Conservation (phyloP, 441 rosid genomes). For the Pelargonium cotyledonis region DNA sequence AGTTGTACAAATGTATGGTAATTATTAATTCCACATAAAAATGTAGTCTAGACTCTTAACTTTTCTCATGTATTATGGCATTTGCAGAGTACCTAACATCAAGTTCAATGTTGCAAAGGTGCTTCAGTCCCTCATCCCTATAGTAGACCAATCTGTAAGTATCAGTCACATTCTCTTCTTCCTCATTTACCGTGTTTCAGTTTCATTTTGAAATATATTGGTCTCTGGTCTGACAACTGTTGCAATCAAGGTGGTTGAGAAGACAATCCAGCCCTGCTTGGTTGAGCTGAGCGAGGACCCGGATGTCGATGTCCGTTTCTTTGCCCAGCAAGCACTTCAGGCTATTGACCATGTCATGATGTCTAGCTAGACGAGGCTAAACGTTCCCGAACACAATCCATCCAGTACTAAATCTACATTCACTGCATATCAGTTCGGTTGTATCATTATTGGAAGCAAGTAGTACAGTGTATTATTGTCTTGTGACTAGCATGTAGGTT, state of each 20-base stretch:
- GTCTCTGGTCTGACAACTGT: not conserved
- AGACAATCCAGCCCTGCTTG: conserved; percentile 61
- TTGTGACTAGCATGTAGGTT: no score
- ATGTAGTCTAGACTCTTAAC: not conserved
- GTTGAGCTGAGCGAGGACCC: conserved; percentile 88
- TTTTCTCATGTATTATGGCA: not conserved
- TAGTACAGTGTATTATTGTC: no score
- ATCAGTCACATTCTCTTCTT: conserved; percentile 57
- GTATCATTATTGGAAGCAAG: no score
- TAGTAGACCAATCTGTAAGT: conserved; percentile 88
- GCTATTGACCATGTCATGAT: conserved; percentile 69
- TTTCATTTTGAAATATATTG: no score
- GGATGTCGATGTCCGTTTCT: conserved; percentile 84
- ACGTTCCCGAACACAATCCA: no score
- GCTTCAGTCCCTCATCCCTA: conserved; percentile 77
- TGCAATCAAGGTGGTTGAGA: conserved; percentile 60
- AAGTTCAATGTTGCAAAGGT: conserved; percentile 34
- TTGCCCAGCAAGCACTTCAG: conserved; percentile 74
- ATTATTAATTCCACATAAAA: no score
- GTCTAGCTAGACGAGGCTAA: conserved; percentile 38
- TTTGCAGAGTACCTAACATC: conserved; percentile 81
- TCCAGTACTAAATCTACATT: no score
- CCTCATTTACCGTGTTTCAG: conserved; percentile 6
- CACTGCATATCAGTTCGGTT: no score
- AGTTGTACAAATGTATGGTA: no score